These are phyloP conservation scores for Phyllosticta citriasiana DNA, from an alignment of 2,329 filamentous ascomycete genomes.

Conservation along the genomic window DNA sequence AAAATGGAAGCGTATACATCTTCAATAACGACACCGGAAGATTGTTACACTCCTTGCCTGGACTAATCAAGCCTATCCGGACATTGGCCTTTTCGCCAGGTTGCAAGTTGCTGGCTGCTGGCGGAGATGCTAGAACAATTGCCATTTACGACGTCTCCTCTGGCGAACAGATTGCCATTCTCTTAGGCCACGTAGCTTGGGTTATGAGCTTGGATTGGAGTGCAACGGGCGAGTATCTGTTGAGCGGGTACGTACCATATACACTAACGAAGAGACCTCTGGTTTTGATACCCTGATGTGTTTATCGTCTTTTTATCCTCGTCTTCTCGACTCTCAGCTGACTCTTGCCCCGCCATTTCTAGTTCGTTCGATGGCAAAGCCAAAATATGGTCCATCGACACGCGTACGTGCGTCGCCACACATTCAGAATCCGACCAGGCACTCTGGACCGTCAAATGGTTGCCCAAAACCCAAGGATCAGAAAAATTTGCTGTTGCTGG, in stretches of 20 bases:
- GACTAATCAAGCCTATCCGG: conserved; percentile 77
- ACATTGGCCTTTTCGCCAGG: conserved; percentile 80
- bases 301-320: not conserved
- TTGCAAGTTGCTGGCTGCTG: conserved; percentile 74
- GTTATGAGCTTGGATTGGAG: conserved; percentile 89
- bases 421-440: conserved; percentile 67
- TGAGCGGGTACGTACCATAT: conserved; percentile 54
- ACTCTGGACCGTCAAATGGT: conserved; percentile 30
- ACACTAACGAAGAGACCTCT: no score
- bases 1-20: conserved; percentile 84
- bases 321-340: not conserved
- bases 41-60: conserved; percentile 66
- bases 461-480: conserved; percentile 27
- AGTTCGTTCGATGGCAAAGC: conserved; percentile 83
- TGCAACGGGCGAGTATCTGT: conserved; percentile 78
- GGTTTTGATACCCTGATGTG: not conserved
- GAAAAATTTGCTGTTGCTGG: conserved; percentile 33
- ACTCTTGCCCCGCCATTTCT: not conserved
- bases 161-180: conserved; percentile 82
- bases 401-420: conserved; percentile 76
- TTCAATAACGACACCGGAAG: conserved; percentile 88
- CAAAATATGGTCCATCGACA: conserved; percentile 90
- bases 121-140: conserved; percentile 80
- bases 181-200: conserved; percentile 75
- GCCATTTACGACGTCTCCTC: conserved; percentile 86